Evolutionary conservation across 306 rosid species (phyloP).

Genomic region (Acacia confusa): DNA sequence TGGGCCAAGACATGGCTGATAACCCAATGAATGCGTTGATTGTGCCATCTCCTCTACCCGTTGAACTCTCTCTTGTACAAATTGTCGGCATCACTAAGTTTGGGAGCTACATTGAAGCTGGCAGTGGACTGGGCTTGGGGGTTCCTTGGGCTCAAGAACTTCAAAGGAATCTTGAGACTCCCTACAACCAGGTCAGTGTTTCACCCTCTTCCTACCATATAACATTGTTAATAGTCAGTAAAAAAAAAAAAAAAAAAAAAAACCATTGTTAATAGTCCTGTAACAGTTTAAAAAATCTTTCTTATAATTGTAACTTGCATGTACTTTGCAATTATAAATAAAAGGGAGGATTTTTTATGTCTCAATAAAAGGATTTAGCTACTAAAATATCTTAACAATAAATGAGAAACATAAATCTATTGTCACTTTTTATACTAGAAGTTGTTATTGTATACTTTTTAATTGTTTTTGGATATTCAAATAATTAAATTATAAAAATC

Average conservation of each 20-base stretch:
- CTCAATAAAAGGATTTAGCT: too few relatives aligned
- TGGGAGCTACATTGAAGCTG: not conserved
- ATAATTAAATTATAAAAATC: too few relatives aligned
- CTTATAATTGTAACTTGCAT: too few relatives aligned
- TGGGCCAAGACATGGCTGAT: slow-evolving; percentile 38
- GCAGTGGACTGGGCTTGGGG: slow-evolving; percentile 53
- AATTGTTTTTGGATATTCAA: too few relatives aligned
- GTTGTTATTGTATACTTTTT: too few relatives aligned
- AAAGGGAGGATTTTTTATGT: too few relatives aligned
- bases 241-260: too few relatives aligned
- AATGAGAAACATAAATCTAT: too few relatives aligned
- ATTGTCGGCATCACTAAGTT: slow-evolving; percentile 61
- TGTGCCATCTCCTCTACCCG: slow-evolving; percentile 73
- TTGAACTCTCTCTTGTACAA: slow-evolving; percentile 63
- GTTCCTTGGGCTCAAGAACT: slow-evolving; percentile 45
- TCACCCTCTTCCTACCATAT: not conserved
- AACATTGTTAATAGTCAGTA: too few relatives aligned
- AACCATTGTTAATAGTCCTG: not conserved
- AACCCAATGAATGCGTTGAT: slow-evolving; percentile 45
- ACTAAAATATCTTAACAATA: too few relatives aligned
- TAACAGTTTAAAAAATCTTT: not conserved
- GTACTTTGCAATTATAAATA: not conserved
- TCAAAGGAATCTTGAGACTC: slow-evolving; percentile 23
- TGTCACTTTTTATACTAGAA: too few relatives aligned
- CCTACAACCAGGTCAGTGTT: slow-evolving; percentile 57